Conservation (phyloP, 2,329 filamentous ascomycete genomes). For the Xylaria arbuscula region DNA sequence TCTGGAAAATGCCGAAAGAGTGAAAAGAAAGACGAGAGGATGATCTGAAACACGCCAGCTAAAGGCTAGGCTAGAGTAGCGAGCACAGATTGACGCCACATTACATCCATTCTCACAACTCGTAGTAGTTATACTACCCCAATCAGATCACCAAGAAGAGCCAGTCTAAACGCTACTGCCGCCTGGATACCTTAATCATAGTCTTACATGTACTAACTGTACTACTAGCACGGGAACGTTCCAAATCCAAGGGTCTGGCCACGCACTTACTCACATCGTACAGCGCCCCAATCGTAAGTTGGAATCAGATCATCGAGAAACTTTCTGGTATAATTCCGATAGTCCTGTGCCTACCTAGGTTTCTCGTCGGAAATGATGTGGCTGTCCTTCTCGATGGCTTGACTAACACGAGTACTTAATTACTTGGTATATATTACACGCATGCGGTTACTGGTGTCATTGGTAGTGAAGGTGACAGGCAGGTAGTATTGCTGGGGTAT, state of each 20-base stretch:
- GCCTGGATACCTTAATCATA: background rate
- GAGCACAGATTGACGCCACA: background rate
- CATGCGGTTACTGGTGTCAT: background rate
- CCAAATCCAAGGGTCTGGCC: background rate
- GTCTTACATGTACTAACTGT: background rate
- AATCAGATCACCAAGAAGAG: background rate
- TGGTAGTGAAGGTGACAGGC: background rate
- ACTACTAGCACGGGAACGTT: slow-evolving; percentile 2
- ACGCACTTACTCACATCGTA: background rate
- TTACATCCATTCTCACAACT: background rate
- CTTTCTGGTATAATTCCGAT: background rate
- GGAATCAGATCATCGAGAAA: background rate
- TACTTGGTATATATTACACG: background rate
- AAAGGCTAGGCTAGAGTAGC: background rate
- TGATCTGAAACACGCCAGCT: slow-evolving; percentile 21
- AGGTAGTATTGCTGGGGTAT: background rate
- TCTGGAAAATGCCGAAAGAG: slow-evolving; percentile 6
- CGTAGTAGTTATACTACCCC: background rate
- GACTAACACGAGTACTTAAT: background rate
- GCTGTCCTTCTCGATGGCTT: background rate
- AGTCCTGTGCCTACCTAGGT: background rate
- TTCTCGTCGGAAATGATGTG: background rate
- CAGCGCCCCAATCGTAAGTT: background rate
- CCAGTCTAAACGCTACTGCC: background rate
- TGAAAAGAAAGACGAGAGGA: slow-evolving; percentile 1